Conservation (phyloP, 805 yeast species). For the Wickerhamomyces xylosicus region DNA sequence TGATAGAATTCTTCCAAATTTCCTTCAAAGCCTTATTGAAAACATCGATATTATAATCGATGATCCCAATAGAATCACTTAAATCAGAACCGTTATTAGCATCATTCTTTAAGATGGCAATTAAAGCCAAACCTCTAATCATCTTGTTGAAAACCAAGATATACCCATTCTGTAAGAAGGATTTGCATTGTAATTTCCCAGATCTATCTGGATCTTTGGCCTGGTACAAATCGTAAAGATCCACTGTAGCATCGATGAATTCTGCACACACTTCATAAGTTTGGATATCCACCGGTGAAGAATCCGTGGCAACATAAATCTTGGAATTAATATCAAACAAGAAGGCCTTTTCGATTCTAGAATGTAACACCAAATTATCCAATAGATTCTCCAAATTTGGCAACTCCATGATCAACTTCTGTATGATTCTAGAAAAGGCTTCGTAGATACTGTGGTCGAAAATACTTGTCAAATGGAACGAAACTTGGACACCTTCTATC, state of each 20-base stretch:
- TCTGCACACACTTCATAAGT: constrained; percentile 96
- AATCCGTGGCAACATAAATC: constrained; percentile 92
- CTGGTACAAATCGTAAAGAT: constrained; percentile 65
- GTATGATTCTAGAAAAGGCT: constrained; percentile 89
- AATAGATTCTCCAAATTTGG: constrained; percentile 82
- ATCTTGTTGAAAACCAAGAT: constrained; percentile 77
- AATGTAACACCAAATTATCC: constrained; percentile 80
- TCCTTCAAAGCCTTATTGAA: constrained; percentile 69
- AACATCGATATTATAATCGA: constrained; percentile 81
- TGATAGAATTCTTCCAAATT: constrained; percentile 33
- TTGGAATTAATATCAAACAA: constrained; percentile 87
- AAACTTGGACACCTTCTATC: constrained; percentile 80
- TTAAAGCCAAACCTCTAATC: constrained; percentile 88
- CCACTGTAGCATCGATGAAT: constrained; percentile 89
- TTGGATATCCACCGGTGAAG: constrained; percentile 90
- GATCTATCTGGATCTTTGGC: constrained; percentile 8
- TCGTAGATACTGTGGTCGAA: constrained; percentile 95
- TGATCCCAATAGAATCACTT: constrained; percentile 46
- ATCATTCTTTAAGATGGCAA: constrained; percentile 59
- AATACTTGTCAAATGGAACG: constrained; percentile 86
- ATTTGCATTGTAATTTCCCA: constrained; percentile 50
- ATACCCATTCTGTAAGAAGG: constrained; percentile 76
- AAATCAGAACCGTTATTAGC: constrained; percentile 18
- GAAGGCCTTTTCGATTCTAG: constrained; percentile 87
- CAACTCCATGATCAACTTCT: constrained; percentile 79